Conservation (phyloP, 2,329 filamentous ascomycete species). For the Epichloe gansuensis region DNA sequence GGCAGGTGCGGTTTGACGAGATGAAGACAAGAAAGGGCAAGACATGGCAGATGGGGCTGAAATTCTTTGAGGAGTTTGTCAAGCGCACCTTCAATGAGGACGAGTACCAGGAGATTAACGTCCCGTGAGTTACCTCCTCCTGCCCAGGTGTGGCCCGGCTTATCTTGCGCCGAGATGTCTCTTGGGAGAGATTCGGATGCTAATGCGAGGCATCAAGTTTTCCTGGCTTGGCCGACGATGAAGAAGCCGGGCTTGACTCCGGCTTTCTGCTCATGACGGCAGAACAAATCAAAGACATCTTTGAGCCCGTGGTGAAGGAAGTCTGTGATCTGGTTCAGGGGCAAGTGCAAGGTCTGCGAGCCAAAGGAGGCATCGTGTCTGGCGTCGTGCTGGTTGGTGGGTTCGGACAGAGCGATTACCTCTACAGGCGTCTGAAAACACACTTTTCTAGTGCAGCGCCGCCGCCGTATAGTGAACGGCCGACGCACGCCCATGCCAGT, state of each 20-base stretch:
- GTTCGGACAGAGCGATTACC: constrained; percentile 68
- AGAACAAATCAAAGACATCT: constrained; percentile 58
- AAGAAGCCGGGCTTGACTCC: constrained; percentile 61
- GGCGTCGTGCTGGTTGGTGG: constrained; percentile 76
- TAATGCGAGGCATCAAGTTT: constrained; percentile 34
- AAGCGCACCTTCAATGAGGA: constrained; percentile 76
- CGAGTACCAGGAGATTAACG: constrained; percentile 63
- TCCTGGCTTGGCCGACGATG: constrained; percentile 63
- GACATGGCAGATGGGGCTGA: constrained; percentile 68
- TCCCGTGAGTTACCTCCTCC: constrained; percentile 41
- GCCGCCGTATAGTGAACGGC: constrained; percentile 55
- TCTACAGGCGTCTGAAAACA: constrained; percentile 57
- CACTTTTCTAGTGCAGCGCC: constrained; percentile 51
- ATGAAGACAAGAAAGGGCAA: constrained; percentile 70
- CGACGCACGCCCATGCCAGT: constrained; percentile 47
- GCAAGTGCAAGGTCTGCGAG: constrained; percentile 51
- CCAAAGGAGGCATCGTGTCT: constrained; percentile 49
- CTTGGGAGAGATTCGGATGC: background rate
- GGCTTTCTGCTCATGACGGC: constrained; percentile 65
- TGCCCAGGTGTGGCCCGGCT: background rate
- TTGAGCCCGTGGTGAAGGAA: constrained; percentile 62
- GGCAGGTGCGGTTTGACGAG: constrained; percentile 53
- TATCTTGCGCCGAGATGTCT: background rate
- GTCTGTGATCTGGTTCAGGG: constrained; percentile 57
- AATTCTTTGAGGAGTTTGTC: constrained; percentile 75